These are phyloP conservation scores for Echinosophora koreensis DNA, from an alignment of 306 rosid species.

Conservation along the genomic window DNA sequence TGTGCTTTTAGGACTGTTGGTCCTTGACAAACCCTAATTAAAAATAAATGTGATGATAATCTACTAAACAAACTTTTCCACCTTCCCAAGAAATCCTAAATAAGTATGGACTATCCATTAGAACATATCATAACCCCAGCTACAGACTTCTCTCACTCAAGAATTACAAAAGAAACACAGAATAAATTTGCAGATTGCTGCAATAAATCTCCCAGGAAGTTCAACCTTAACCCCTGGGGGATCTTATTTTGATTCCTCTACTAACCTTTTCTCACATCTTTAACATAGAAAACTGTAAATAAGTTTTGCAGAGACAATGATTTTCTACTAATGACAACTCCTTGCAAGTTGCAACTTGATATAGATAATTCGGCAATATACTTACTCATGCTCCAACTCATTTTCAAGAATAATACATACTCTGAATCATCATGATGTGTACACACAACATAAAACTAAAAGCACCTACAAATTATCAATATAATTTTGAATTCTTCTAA, in stretches of 20 bases:
- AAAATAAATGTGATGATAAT: neutral
- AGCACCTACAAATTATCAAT: slow-evolving; percentile 25
- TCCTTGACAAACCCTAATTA: slow-evolving; percentile 1
- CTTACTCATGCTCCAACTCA: slow-evolving; percentile 9
- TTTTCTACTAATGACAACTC: slow-evolving; percentile 19
- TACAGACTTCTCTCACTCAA: slow-evolving; percentile 15
- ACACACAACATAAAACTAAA: slow-evolving; percentile 32
- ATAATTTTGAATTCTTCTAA: neutral
- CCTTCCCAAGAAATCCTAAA: slow-evolving; percentile 31
- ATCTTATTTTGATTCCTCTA: slow-evolving; percentile 20
- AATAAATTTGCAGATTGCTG: slow-evolving; percentile 10
- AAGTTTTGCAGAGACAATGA: slow-evolving; percentile 17
- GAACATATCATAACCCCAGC: slow-evolving; percentile 14
- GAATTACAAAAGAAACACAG: slow-evolving; percentile 10
- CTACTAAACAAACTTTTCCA: slow-evolving; percentile 1
- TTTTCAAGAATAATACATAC: slow-evolving; percentile 31
- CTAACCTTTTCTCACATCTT: neutral
- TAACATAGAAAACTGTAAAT: slow-evolving; percentile 22
- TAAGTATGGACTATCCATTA: slow-evolving; percentile 25
- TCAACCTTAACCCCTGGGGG: slow-evolving; percentile 20
- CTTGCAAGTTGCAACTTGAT: slow-evolving; percentile 12
- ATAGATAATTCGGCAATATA: slow-evolving; percentile 1
- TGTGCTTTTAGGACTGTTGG: neutral
- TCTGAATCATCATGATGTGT: neutral
- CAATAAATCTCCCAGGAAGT: slow-evolving; percentile 5